Conservation (phyloP, 441 rosid species). For the Manihot esculenta region DNA sequence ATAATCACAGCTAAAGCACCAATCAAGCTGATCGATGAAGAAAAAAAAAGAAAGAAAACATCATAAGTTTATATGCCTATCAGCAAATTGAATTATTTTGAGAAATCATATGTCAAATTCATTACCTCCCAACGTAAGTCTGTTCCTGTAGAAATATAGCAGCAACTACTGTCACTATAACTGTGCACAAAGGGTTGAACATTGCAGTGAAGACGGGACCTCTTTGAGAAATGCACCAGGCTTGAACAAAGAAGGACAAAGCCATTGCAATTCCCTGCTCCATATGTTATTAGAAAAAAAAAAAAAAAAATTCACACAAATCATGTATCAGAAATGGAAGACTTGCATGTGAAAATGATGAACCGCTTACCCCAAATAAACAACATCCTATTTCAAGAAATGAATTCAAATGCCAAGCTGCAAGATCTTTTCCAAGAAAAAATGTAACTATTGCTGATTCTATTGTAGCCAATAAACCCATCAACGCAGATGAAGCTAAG, state of each 20-base stretch:
- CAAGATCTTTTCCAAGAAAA: slow-evolving; percentile 35
- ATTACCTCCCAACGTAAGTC: slow-evolving; percentile 58
- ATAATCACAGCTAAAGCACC: slow-evolving; percentile 58
- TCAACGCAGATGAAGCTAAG: slow-evolving; percentile 59
- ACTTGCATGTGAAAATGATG: neutral
- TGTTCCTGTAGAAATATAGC: slow-evolving; percentile 51
- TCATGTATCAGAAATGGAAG: too few species aligned
- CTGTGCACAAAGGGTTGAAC: slow-evolving; percentile 62
- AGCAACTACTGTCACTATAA: slow-evolving; percentile 53
- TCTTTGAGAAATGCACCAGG: slow-evolving; percentile 59
- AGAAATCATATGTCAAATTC: too few species aligned
- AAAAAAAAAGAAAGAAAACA: neutral
- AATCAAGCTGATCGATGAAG: slow-evolving; percentile 36
- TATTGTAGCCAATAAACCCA: slow-evolving; percentile 51
- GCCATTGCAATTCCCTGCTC: slow-evolving; percentile 52
- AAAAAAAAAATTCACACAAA: neutral
- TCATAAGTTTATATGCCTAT: neutral
- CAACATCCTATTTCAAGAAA: slow-evolving; percentile 38
- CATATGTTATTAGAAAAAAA: slow-evolving; percentile 23
- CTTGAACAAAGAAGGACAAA: slow-evolving; percentile 19
- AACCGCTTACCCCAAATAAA: slow-evolving; percentile 41
- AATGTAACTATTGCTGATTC: slow-evolving; percentile 44
- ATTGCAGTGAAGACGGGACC: slow-evolving; percentile 65
- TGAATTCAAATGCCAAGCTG: slow-evolving; percentile 53
- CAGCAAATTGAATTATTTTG: too few species aligned